Base-by-base conservation (phyloP, 208 protist genomes). In the Trypanosoma boissoni region DNA sequence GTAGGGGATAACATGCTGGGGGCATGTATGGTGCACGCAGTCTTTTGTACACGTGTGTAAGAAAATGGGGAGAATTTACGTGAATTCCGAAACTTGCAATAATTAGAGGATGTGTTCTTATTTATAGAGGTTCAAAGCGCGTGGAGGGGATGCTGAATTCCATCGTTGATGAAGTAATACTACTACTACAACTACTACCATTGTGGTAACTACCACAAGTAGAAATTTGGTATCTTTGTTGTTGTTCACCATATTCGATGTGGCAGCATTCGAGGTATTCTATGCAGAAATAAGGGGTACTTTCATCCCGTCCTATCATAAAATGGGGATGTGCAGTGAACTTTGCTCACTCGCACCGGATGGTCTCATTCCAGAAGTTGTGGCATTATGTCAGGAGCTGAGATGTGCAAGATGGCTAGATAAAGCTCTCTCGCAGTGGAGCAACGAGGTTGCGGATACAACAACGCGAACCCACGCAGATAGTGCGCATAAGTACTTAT, bases 271-370 rank as follows among this genome's bases (percentile, higher is more conserved):
- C n/a, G n/a, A n/a, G n/a, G n/a, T n/a, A n/a, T 54, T 54, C 37
- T 54, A 37, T 54, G 28, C 14, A 26, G 16, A 18, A 6, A 39
- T 54, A 29, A 29, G 12, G n/a, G 48, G 28, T 37, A 54, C 37
- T 31, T 37, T 37, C n/a, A n/a, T 54, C 3, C 16, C 48, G 37
- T 54, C 48, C n/a, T 54, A 54, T 18, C 48, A 29, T 5, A 39
- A 3, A 39, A 7, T 54, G 26, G 48, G 37, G 28, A 54, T 31
- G 14, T 54, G 48, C 28, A 39, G 26, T 26, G 18, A 14, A 18
- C 26, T 29, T 54, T 24, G 7, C 2, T 54, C 26, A 39, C 21
- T 29, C 23, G 48, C 16, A 12, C 9, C 48, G 10, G 48, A 54
- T 36, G 48, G 37, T 24, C 5, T 54, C 21, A 39, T 54, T 18